These are phyloP conservation scores for Metarhizium humberi DNA, from an alignment of 2,329 filamentous ascomycete genomes.

Conservation along the genomic window DNA sequence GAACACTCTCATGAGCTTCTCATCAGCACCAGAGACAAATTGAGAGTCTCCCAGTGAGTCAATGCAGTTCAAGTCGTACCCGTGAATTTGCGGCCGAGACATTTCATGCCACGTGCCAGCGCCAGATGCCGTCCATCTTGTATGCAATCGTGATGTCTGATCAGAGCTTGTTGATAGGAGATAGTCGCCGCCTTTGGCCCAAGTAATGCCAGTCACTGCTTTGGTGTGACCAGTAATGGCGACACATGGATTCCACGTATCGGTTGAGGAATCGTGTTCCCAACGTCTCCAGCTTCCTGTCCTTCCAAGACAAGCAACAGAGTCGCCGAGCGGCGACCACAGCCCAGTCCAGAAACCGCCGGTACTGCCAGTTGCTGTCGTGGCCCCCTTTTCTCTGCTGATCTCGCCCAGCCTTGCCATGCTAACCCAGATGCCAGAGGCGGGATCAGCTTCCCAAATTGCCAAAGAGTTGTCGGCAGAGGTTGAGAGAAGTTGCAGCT, in stretches of 20 bases:
- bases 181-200: constrained; percentile 75
- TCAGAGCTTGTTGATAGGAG: constrained; percentile 83
- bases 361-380: constrained; percentile 89
- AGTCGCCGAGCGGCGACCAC: constrained; percentile 71
- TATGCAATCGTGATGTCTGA: constrained; percentile 85
- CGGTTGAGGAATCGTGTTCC: constrained; percentile 50
- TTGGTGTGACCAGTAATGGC: constrained; percentile 78
- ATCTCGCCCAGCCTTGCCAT: constrained; percentile 83
- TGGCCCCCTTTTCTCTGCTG: constrained; percentile 88
- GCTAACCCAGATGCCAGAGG: constrained; percentile 87
- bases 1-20: constrained; percentile 96
- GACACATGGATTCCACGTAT: constrained; percentile 67
- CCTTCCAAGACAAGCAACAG: constrained; percentile 73
- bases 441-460: constrained; percentile 79
- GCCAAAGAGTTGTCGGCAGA: constrained; percentile 93
- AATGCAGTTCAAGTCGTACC: constrained; percentile 95
- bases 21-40: constrained; percentile 92
- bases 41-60: constrained; percentile 61
- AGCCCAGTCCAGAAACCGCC: constrained; percentile 95
- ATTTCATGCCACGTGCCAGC: constrained; percentile 82
- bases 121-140: constrained; percentile 55
- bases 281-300: constrained; percentile 92
- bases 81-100: constrained; percentile 90
- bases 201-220: constrained; percentile 72
- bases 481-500: constrained; percentile 70